Conservation (phyloP, 164 flowering plant genomes). For the Litsea cubeba region DNA sequence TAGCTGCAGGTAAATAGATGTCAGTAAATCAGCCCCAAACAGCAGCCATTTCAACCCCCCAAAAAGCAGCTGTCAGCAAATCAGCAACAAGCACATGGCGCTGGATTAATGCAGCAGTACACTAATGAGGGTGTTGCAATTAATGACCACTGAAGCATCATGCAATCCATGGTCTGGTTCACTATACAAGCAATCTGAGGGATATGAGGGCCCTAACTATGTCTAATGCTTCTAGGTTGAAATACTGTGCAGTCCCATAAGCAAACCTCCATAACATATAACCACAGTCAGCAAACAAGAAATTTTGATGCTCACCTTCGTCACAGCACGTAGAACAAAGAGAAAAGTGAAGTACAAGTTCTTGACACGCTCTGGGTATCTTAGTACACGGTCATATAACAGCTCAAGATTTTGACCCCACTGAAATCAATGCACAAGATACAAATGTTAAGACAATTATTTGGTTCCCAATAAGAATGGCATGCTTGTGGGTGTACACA, state of each 20-base stretch:
- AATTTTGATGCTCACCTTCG: conserved; percentile 46
- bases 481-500: neutral
- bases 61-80: too few species aligned
- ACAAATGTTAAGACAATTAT: neutral
- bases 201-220: neutral
- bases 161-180: neutral
- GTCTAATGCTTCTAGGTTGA: neutral
- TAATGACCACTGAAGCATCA: neutral
- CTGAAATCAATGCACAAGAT: conserved; percentile 33
- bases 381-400: conserved; percentile 79
- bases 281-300: neutral
- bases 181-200: neutral
- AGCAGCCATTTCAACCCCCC: too few species aligned
- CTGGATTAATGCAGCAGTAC: neutral
- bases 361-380: conserved; percentile 79
- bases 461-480: neutral
- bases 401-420: conserved; percentile 81
- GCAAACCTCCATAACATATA: neutral
- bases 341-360: conserved; percentile 93
- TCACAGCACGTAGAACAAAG: conserved; percentile 93
- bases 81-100: neutral
- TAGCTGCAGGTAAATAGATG: too few species aligned
- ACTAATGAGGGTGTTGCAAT: neutral
- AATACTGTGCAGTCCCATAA: too few species aligned
- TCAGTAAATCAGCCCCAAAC: too few species aligned